Base-by-base conservation (phyloP, 106 monocot genomes). In the Allium fistulosum region DNA sequence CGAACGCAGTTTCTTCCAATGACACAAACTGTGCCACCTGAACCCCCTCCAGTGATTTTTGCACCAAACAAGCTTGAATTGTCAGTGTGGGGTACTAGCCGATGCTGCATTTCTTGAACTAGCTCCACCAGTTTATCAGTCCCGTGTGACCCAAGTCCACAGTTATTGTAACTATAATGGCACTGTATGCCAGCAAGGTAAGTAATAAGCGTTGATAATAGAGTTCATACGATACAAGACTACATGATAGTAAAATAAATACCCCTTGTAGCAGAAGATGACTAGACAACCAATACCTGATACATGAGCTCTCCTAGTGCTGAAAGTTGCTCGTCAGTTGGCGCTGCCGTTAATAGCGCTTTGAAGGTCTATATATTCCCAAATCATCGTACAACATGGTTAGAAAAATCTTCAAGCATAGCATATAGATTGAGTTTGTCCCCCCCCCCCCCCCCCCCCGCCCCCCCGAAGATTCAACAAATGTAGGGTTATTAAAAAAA, bases 41-140 rank as follows among this genome's bases (percentile, higher is more conserved):
- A 97, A 28, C 96, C 96, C 8, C 96, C 96, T 46, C 96, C 96
- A 15, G 92, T 97, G 49, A 92, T 97, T 76, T 97, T 97, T 50
- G 92, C 92, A 76, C 96, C 92, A 80, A 84, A 88, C 22, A 97
- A 80, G n/a, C 78, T 97, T 9, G 79, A 59, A 45, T 49, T 81
- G 46, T 71, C 82, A 27, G 63, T 73, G 53, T 66, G 55, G 49
- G 78, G 75, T n/a, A 66, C 58, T 50, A 69, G 76, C 4, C 80
- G 72, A 75, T 89, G 92, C 67, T 97, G 96, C 82, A 86, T 75
- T 76, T 97, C 88, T 76, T 87, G 96, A 6, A 97, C 96, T 55
- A 97, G 58, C 14, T 83, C 22, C 22, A 22, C 22, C 22, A 22
- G 22, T 22, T 22, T 22, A 22, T 22, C 22, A 9, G 91, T 96